Base-by-base conservation (phyloP, 352 stramenopile species). In the Globisporangium splendens region DNA sequence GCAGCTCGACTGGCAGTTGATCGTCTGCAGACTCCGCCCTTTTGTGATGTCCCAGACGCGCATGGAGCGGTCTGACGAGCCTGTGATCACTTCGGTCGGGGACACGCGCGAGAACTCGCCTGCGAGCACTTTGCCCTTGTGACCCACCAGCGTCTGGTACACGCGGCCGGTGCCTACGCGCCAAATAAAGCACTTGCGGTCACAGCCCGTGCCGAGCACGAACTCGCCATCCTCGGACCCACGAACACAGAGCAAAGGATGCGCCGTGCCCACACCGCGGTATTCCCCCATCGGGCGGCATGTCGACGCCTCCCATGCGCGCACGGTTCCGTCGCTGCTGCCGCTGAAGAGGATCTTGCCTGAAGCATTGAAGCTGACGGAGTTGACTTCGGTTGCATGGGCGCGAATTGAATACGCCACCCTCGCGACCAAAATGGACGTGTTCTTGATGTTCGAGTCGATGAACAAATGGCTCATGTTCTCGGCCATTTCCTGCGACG, bases 121-220 rank as follows among this genome's bases (percentile, higher is more conserved):
- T 10, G 84, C 84, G 38, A 92, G 49, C 21, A 94, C 84, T 71
- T 92, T 91, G 41, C 84, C 84, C 59, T 92, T 92, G 72, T 94
- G 84, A 5, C 84, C 84, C 44, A 82, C 86, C 28, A 94, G 75
- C 56, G 82, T 94, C 69, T 94, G 84, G 65, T 86, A 80, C 51
- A 94, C 82, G 22, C 84, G 80, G 20, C 82, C 82, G 41, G 84
- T 89, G 55, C 78, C 84, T 20, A 92, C 84, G 70, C 84, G 75
- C 84, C 84, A 94, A 14, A 94, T 71, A 61, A 92, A 91, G 52
- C 78, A 88, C 69, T 92, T 94, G 63, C 84, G 84, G 50, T 94
- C 84, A 59, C 82, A 91, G 11, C 84, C 84, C 15, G 84, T 92
- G 49, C 84, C 84, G 20, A 94, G 64, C 42, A 94, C 82, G 18